Evolutionary conservation across 306 rosid species (phyloP).

Genomic region (Abrus pulchellus): DNA sequence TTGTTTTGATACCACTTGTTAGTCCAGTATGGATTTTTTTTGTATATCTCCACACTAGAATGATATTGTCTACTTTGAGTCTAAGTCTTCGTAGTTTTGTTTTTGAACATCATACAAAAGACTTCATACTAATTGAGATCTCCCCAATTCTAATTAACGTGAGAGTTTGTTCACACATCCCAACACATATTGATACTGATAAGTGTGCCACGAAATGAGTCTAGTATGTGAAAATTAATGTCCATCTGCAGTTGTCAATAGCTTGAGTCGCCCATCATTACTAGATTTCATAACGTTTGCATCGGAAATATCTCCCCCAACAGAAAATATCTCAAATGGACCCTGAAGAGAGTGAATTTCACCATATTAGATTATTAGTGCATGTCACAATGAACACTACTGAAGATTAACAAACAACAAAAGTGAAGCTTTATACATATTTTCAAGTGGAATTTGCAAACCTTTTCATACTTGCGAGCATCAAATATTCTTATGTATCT

Average conservation of each 20-base stretch:
- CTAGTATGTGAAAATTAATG: slow-evolving; percentile 93
- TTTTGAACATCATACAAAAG: too few species aligned
- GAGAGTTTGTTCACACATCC: too few species aligned
- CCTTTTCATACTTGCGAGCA: slow-evolving; percentile 91
- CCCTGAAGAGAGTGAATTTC: slow-evolving; percentile 67
- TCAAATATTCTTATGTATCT: slow-evolving; percentile 92
- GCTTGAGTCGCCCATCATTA: slow-evolving; percentile 92
- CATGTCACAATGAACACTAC: slow-evolving; percentile 28
- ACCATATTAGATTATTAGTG: slow-evolving; percentile 41
- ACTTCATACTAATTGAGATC: too few species aligned
- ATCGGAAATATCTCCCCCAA: slow-evolving; percentile 89
- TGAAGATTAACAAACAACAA: slow-evolving; percentile 35
- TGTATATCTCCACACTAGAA: too few species aligned
- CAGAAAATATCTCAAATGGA: slow-evolving; percentile 91
- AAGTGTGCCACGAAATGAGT: slow-evolving; percentile 93
- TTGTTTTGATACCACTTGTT: too few species aligned
- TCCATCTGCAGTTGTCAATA: slow-evolving; percentile 85
- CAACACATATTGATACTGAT: too few species aligned
- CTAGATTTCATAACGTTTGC: slow-evolving; percentile 96
- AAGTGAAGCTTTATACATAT: not conserved
- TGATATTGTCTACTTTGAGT: too few species aligned
- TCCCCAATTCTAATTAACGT: too few species aligned
- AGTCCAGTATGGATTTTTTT: too few species aligned
- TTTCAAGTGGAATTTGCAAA: slow-evolving; percentile 47
- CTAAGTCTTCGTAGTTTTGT: too few species aligned